Evolutionary conservation across 257 asterid species (phyloP).

Genomic region (Mitragyna speciosa): DNA sequence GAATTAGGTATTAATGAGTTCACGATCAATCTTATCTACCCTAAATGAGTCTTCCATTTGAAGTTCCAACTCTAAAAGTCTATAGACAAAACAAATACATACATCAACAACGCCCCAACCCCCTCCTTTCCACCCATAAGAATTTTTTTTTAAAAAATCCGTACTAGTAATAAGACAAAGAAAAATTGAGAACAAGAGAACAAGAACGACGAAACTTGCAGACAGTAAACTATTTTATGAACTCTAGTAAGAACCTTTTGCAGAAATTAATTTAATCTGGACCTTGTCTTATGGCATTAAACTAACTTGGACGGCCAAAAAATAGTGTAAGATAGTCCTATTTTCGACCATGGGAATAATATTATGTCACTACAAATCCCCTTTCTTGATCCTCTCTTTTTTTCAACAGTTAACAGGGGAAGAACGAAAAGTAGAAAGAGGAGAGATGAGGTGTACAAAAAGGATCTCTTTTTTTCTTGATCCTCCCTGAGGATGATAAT

Average conservation of each 20-base stretch:
- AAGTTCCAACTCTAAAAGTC: not conserved
- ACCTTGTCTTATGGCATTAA: not conserved
- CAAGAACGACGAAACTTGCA: not conserved
- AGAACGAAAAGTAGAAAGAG: no score
- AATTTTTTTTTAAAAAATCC: no score
- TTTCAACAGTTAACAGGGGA: no score
- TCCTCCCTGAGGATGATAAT: not conserved
- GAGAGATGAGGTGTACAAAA: no score
- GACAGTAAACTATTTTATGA: not conserved
- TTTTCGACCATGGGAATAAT: not conserved
- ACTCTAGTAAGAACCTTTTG: not conserved
- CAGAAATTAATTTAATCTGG: not conserved
- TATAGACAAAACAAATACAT: not conserved
- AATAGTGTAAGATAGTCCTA: not conserved
- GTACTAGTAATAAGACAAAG: not conserved
- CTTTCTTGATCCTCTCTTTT: not conserved
- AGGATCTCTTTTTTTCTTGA: no score
- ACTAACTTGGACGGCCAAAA: slow-evolving; percentile 11
- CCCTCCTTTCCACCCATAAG: not conserved
- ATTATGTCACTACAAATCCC: slow-evolving; percentile 1
- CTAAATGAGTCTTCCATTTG: not conserved
- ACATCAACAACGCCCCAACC: not conserved
- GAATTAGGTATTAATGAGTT: not conserved
- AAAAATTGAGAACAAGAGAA: not conserved
- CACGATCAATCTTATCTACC: slow-evolving; percentile 14